Percentiles rank a stretch among this genome's conserved stretches.
Conservation (phyloP, 768 basidiomycete genomes). For the Suillus ampliporus region DNA sequence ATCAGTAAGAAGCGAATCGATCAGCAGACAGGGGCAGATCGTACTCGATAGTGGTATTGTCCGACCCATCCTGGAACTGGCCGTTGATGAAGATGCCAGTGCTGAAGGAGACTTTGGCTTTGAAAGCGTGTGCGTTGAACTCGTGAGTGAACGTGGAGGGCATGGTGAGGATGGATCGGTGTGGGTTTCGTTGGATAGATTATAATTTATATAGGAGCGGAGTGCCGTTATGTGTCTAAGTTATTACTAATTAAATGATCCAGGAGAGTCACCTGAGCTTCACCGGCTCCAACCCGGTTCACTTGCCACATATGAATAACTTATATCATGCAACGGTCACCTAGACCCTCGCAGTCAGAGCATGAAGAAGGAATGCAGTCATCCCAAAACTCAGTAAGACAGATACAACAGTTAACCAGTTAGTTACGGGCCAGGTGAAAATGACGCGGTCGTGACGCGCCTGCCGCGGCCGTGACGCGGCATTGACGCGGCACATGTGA, state of each 20-base stretch:
- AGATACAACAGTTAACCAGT: too few relatives aligned
- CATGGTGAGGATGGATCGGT: conserved; percentile 36
- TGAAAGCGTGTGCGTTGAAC: conserved; percentile 61
- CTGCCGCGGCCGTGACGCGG: too few relatives aligned
- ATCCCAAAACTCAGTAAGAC: too few relatives aligned
- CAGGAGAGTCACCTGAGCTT: background rate
- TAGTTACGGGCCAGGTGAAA: too few relatives aligned
- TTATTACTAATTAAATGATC: background rate
- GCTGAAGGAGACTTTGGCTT: conserved; percentile 58
- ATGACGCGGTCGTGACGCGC: too few relatives aligned
- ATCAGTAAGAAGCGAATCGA: background rate
- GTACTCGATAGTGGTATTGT: conserved; percentile 71
- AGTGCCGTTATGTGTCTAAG: conserved; percentile 12
- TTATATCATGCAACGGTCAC: too few relatives aligned
- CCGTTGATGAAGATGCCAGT: conserved; percentile 79
- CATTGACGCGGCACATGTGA: too few relatives aligned
- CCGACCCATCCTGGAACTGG: conserved; percentile 63
- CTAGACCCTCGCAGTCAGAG: too few relatives aligned
- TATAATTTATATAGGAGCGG: conserved; percentile 31
- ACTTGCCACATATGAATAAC: too few relatives aligned
- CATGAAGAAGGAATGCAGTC: too few relatives aligned
- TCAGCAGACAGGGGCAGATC: conserved; percentile 27
- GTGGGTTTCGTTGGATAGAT: background rate
- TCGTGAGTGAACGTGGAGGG: conserved; percentile 50
- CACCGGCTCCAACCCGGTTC: too few relatives aligned